A percentile compares a stretch with the other conserved stretches of the same genome.
These are phyloP conservation scores for Pythium apleroticum DNA, from an alignment of 352 stramenopile species.

Conservation along the genomic window DNA sequence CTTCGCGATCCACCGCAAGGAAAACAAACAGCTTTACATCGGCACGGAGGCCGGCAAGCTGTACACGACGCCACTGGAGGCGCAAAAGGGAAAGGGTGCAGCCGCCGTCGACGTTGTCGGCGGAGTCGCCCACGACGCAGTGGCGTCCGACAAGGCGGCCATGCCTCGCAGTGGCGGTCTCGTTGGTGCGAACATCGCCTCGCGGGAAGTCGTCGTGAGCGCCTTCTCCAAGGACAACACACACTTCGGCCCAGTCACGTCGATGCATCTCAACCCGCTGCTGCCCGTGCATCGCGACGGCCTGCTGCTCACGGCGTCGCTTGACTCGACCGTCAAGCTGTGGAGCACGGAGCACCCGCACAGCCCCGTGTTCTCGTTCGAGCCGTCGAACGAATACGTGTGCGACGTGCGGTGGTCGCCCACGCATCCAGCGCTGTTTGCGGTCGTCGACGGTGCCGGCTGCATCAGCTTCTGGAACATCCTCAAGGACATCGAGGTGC, in stretches of 20 bases:
- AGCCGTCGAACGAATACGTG: constrained; percentile 88
- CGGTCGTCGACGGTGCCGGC: constrained; percentile 75
- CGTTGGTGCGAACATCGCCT: constrained; percentile 14
- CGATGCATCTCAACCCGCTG: constrained; percentile 83
- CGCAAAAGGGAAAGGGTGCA: constrained; percentile 65
- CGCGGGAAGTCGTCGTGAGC: constrained; percentile 71
- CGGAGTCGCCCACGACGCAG: not conserved
- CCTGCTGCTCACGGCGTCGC: constrained; percentile 77
- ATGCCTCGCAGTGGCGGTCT: constrained; percentile 15
- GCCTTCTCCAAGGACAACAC: constrained; percentile 60
- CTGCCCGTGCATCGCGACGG: constrained; percentile 69
- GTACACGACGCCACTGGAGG: constrained; percentile 73
- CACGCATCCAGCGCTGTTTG: constrained; percentile 77
- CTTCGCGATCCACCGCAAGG: constrained; percentile 79
- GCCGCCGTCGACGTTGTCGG: constrained; percentile 22
- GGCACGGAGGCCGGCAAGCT: constrained; percentile 82
- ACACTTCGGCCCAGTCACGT: constrained; percentile 83
- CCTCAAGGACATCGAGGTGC: constrained; percentile 79
- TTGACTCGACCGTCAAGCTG: constrained; percentile 87
- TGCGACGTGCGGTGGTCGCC: constrained; percentile 87
- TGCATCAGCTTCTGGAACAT: constrained; percentile 85
- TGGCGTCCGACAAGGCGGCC: constrained; percentile 40
- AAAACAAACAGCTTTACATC: constrained; percentile 84
- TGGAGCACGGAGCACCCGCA: constrained; percentile 84
- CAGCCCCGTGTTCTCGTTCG: constrained; percentile 72